Evolutionary conservation across 1,284 basidiomycete genomes (phyloP), one percentile per base, ranked within the genome.

Genomic region (Omphalotus olearius): DNA sequence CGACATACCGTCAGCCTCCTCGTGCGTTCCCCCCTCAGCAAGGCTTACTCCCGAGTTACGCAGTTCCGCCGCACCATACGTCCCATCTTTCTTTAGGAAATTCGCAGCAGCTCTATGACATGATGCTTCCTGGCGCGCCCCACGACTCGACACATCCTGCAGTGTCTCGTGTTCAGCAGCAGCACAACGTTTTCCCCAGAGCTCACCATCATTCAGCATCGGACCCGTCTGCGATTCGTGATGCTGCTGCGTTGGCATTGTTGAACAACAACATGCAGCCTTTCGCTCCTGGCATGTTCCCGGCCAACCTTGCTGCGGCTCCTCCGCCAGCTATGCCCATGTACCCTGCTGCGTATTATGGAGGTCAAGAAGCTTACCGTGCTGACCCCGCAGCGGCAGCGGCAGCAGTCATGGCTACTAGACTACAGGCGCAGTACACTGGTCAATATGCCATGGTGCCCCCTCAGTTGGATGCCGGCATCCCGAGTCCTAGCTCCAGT

Each of bases 151-250:
- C 72, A 55, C 78, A 80, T 58, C 78, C 85, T 39, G 79, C 83
- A 18, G 79, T 87, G 54, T 76, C 79, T 52, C 85, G 87, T 57
- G 78, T 86, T 47, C 88, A 90, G 64, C 85, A 88, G 60, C 86
- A 86, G 60, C 82, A 83, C 62, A 80, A 79, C 58, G 73, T 75
- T 45, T 89, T 85, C 69, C 82, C 83, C 38, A 74, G 73, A 36
- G 78, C 76, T 33, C 88, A 89, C 62, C 86, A 89, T 54, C 88
- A 90, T 64, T 89, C 87, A 42, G 77, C 86, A 2, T 88, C 87
- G 2, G 88, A 91, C 62, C 88, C 87, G 5, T 84, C 85, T 35
- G 76, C 80, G 13, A 66, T 78, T 50, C 80, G 88, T 40, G 87
- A 90, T 60, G 82, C 80, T 33, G 76, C 83, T 39, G 67, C 82